Evolutionary conservation across 2,329 filamentous ascomycete species (phyloP).

Genomic region (Fusarium coicis): DNA sequence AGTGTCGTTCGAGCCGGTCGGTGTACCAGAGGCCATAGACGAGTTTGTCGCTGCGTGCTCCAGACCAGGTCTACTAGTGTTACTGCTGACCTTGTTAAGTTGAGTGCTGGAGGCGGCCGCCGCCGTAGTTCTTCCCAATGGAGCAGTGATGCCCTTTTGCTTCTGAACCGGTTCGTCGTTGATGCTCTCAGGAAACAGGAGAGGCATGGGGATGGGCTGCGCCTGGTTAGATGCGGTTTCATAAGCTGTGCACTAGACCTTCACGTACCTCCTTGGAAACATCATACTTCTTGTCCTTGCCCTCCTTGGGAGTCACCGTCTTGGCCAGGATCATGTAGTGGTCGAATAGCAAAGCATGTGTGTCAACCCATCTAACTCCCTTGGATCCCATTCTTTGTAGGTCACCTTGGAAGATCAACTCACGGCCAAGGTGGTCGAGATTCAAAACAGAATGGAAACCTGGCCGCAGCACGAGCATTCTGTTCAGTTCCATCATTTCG

Average conservation of each 20-base stretch:
- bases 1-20: slow-evolving; percentile 67
- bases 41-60: slow-evolving; percentile 75
- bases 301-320: slow-evolving; percentile 74
- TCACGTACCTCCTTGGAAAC: slow-evolving; percentile 85
- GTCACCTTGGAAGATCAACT: slow-evolving; percentile 89
- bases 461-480: slow-evolving; percentile 85
- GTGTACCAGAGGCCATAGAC: slow-evolving; percentile 66
- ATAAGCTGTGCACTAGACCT: neutral
- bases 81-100: slow-evolving; percentile 65
- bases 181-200: slow-evolving; percentile 90
- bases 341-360: slow-evolving; percentile 92
- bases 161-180: slow-evolving; percentile 93
- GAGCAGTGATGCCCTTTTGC: slow-evolving; percentile 76
- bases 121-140: slow-evolving; percentile 68
- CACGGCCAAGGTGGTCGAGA: slow-evolving; percentile 90
- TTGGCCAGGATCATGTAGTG: slow-evolving; percentile 97
- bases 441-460: slow-evolving; percentile 92
- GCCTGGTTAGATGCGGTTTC: slow-evolving; percentile 40
- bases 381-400: slow-evolving; percentile 88
- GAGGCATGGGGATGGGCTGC: slow-evolving; percentile 92
- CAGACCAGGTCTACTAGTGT: slow-evolving; percentile 67
- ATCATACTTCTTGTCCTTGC: slow-evolving; percentile 85
- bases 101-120: slow-evolving; percentile 68
- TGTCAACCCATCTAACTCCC: slow-evolving; percentile 93
- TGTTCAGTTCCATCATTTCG: slow-evolving; percentile 83